phyloP scores from a whole-genome alignment of 1,284 basidiomycete species.

The Coniophora puteana region DNA sequence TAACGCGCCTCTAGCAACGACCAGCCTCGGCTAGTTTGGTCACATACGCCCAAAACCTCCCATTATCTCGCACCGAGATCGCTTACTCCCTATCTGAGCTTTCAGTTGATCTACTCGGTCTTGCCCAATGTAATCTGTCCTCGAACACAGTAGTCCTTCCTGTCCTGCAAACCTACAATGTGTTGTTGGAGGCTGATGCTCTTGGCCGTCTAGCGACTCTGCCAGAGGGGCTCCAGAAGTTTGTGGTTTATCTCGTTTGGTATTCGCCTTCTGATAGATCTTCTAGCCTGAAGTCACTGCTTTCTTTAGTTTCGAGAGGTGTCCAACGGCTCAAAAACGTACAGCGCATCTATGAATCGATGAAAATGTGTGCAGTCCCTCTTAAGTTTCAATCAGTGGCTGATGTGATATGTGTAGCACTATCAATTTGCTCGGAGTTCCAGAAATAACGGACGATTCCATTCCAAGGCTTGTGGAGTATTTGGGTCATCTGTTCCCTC shows the following conservation, averaged over 20 bases:
- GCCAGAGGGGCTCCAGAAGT: slow-evolving; percentile 48
- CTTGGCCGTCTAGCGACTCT: slow-evolving; percentile 44
- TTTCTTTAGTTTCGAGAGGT: slow-evolving; percentile 56
- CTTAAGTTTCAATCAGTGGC: slow-evolving; percentile 14
- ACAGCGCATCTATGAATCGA: slow-evolving; percentile 70
- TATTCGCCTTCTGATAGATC: slow-evolving; percentile 16
- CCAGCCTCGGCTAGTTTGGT: slow-evolving; percentile 61
- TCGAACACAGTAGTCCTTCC: slow-evolving; percentile 77
- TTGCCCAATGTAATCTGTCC: slow-evolving; percentile 49
- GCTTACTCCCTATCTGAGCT: slow-evolving; percentile 48
- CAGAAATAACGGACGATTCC: slow-evolving; percentile 40
- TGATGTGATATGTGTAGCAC: slow-evolving; percentile 42
- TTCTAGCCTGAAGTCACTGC: slow-evolving; percentile 38
- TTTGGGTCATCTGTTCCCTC: slow-evolving; percentile 75
- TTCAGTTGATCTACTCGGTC: slow-evolving; percentile 49
- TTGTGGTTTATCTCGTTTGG: slow-evolving; percentile 21
- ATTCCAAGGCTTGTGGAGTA: slow-evolving; percentile 51
- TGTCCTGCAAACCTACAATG: slow-evolving; percentile 69
- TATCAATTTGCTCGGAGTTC: slow-evolving; percentile 57
- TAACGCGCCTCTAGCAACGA: slow-evolving; percentile 52
- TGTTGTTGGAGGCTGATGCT: slow-evolving; percentile 65
- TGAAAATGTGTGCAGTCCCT: slow-evolving; percentile 68
- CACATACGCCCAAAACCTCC: slow-evolving; percentile 53
- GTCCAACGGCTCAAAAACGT: slow-evolving; percentile 71
- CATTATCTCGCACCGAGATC: slow-evolving; percentile 26